These are phyloP conservation scores for Suhomyces xylopsoci DNA, from an alignment of 805 yeast genomes.

Conservation along the genomic window DNA sequence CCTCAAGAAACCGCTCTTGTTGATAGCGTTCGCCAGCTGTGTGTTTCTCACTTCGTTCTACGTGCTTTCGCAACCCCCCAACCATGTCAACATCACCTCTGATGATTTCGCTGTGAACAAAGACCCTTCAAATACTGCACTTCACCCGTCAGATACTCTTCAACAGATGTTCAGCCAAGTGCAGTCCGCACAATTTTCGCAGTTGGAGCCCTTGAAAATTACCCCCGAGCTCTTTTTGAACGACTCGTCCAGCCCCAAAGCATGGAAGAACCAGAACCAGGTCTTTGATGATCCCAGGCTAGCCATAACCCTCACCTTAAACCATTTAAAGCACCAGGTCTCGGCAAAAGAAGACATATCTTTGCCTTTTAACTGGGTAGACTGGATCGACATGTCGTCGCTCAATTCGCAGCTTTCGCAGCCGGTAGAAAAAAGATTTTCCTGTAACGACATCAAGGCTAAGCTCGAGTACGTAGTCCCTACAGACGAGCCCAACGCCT, in stretches of 20 bases:
- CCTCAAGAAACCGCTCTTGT: neutral
- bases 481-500: neutral
- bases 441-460: constrained; percentile 13
- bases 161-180: neutral
- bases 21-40: neutral
- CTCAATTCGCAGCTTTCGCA: constrained; percentile 8
- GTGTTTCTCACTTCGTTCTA: neutral
- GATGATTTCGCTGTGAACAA: neutral
- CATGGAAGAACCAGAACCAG: constrained; percentile 18
- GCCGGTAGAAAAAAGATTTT: neutral
- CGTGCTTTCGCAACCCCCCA: neutral
- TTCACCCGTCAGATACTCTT: neutral
- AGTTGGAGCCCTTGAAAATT: neutral
- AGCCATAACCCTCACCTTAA: constrained; percentile 15
- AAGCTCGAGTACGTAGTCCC: constrained; percentile 7
- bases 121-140: no score
- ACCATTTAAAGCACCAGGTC: constrained; percentile 3
- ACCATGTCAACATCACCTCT: neutral
- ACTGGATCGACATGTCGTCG: constrained; percentile 21
- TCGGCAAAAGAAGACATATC: neutral
- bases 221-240: neutral
- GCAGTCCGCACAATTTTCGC: neutral
- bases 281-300: constrained; percentile 21
- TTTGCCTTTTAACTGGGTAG: constrained; percentile 25
- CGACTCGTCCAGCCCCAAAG: constrained; percentile 5